Evolutionary conservation across 495 filamentous ascomycete species (phyloP).

Genomic region (Penicillium pancosmium): DNA sequence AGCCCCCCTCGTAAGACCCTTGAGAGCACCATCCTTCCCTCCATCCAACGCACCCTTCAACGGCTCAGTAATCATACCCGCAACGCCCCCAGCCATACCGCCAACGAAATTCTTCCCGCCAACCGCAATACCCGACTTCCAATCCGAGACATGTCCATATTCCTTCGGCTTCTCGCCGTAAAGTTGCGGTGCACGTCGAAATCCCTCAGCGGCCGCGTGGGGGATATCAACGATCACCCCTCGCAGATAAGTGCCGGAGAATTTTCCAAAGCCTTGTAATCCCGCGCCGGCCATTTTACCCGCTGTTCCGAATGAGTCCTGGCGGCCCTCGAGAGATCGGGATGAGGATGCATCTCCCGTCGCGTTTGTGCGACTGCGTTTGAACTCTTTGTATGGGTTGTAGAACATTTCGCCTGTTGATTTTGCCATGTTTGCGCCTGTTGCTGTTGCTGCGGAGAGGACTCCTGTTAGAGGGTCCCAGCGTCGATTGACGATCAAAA

Average conservation of each 20-base stretch:
- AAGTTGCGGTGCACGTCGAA: conserved; percentile 78
- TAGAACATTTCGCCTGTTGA: conserved; percentile 37
- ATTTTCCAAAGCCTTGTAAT: conserved; percentile 36
- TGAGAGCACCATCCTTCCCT: conserved; percentile 60
- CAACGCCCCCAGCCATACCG: conserved; percentile 74
- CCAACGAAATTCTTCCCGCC: conserved; percentile 63
- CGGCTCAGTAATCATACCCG: conserved; percentile 69
- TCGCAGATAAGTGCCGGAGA: conserved; percentile 30
- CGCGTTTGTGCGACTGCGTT: conserved; percentile 13
- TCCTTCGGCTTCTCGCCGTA: conserved; percentile 64
- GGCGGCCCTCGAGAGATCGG: conserved; percentile 12
- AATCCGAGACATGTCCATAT: conserved; percentile 36
- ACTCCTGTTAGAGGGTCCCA: conserved; percentile 53
- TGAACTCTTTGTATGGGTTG: conserved; percentile 37
- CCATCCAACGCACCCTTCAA: conserved; percentile 60
- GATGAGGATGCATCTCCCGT: not conserved
- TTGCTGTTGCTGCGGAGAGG: conserved; percentile 33
- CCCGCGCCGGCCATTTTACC: conserved; percentile 33
- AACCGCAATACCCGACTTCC: conserved; percentile 36
- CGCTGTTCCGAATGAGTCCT: conserved; percentile 14
- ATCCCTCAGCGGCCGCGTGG: conserved; percentile 75
- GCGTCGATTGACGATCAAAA: conserved; percentile 37
- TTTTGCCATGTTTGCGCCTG: conserved; percentile 28
- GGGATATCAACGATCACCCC: conserved; percentile 63
- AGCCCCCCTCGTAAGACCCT: conserved; percentile 72